A percentile compares a stretch with the other conserved stretches of the same genome.
Evolutionary conservation across 2,329 filamentous ascomycete genomes (phyloP).

Genomic region (Sarocladiaceae sp.): DNA sequence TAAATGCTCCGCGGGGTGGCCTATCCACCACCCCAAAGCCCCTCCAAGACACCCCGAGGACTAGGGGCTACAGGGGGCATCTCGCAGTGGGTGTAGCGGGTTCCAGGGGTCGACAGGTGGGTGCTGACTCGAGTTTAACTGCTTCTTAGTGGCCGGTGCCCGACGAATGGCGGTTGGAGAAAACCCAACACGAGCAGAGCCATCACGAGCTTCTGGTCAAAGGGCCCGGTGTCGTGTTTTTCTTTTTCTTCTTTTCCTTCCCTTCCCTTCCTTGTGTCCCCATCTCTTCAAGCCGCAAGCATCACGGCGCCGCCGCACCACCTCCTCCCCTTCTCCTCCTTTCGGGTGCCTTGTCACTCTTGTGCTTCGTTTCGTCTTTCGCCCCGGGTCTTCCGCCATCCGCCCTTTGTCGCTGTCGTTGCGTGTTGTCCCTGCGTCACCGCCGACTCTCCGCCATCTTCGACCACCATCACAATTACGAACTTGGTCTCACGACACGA

Average conservation of each 20-base stretch:
- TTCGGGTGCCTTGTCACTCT: constrained; percentile 37
- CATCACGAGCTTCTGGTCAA: constrained; percentile 4
- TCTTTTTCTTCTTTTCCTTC: constrained; percentile 11
- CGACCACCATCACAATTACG: neutral
- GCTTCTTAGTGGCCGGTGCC: constrained; percentile 4
- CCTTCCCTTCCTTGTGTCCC: constrained; percentile 13
- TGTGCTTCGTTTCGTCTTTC: constrained; percentile 30
- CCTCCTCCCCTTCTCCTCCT: constrained; percentile 21
- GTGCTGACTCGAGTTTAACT: constrained; percentile 1
- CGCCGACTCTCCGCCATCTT: constrained; percentile 8
- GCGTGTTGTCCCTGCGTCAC: constrained; percentile 9
- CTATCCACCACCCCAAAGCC: neutral
- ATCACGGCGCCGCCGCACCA: constrained; percentile 37
- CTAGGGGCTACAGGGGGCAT: neutral
- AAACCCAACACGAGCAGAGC: constrained; percentile 1
- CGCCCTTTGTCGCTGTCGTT: constrained; percentile 1
- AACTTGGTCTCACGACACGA: constrained; percentile 3
- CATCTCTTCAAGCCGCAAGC: neutral
- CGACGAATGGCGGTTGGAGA: constrained; percentile 8
- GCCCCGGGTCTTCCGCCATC: constrained; percentile 17
- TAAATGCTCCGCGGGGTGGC: neutral
- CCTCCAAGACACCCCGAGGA: neutral
- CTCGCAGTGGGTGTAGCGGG: constrained; percentile 3
- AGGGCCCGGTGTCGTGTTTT: neutral
- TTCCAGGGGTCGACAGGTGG: neutral